Percentiles rank a stretch among this genome's conserved stretches.
Evolutionary conservation across 495 filamentous ascomycete genomes (phyloP).

Genomic region (Tuber umbilicatum): DNA sequence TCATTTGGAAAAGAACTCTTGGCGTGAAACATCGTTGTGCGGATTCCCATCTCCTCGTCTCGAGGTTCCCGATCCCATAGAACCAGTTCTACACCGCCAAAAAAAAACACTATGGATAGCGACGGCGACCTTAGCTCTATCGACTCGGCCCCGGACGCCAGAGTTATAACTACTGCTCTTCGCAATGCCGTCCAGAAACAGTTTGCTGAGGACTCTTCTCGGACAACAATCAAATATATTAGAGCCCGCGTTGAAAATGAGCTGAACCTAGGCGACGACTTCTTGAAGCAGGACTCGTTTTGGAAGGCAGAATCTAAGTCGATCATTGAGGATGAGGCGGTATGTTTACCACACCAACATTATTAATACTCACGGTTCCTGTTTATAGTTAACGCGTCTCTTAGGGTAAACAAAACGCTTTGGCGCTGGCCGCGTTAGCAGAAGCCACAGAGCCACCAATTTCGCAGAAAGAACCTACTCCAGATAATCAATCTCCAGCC

Average conservation of each 20-base stretch:
- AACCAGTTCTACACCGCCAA: not conserved
- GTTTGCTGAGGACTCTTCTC: conserved; percentile 54
- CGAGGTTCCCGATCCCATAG: not conserved
- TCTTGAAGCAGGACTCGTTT: conserved; percentile 55
- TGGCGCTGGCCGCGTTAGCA: no score
- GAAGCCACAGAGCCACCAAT: conserved; percentile 13
- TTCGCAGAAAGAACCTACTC: conserved; percentile 7
- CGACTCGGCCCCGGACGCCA: not conserved
- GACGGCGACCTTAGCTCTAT: conserved; percentile 9
- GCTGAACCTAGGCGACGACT: conserved; percentile 59
- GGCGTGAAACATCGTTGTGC: not conserved
- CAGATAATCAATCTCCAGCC: conserved; percentile 24
- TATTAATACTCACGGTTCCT: not conserved
- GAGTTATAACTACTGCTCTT: conserved; percentile 43
- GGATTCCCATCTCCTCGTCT: not conserved
- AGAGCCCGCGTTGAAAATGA: conserved; percentile 61
- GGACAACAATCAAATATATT: conserved; percentile 70
- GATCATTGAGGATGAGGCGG: conserved; percentile 64
- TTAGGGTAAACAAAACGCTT: conserved; percentile 12
- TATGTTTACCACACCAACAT: conserved; percentile 46
- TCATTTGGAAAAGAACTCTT: not conserved
- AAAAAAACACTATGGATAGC: conserved; percentile 15
- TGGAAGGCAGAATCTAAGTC: conserved; percentile 80
- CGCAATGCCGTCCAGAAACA: conserved; percentile 54
- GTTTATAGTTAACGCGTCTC: conserved; percentile 24